Base-by-base conservation (phyloP, 2,329 filamentous ascomycete genomes). In the Paecilomyces fulvus region DNA sequence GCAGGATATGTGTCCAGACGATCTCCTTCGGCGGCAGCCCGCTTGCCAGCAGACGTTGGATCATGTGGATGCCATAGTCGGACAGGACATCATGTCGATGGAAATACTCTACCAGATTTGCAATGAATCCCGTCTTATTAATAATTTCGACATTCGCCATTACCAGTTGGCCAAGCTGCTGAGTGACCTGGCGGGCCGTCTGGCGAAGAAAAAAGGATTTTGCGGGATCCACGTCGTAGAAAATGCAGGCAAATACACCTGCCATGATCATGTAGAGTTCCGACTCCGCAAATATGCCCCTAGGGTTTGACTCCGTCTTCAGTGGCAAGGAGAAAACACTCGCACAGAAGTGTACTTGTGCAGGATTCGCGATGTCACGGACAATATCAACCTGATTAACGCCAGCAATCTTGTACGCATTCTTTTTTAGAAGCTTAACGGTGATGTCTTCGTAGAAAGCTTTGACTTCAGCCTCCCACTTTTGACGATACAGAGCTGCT, bases 1-100 rank as follows among this genome's bases (percentile, higher is more conserved):
- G 80, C 48, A 85, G 73, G 55, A 84, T 78, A 55, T 83, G 78
- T 46, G 78, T 78, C 77, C 79, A 82, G 30, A 83, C 80, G 25
- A 83, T 72, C 20, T 80, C 75, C 25, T 79, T 70, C 5, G 77
- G 67, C 1, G 75, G 71, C 56, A 77, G 71, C 7, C 76, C 73
- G 7, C 73, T 75, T 43, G 75, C 73, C 17, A 81, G 71, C 9
- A 84, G 71, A 11, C 78, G 76, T 55, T 79, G 67, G 58, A 84
- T 80, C 73, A 84, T 79, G 61, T 82, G 78, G 7, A 76, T 70
- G 10, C 82, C 82, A 63, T 83, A 84, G 55, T 76, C 70, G 49
- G 75, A 76, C 28, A 84, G 72, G 1, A 73, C 64, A 2, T 76
- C 72, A 28, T 71, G 67, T 9, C 69, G 59, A 55, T 75, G 73